Conservation (phyloP, 371 early-diverging fungal genomes). For the Choanephora cucurbitarum region DNA sequence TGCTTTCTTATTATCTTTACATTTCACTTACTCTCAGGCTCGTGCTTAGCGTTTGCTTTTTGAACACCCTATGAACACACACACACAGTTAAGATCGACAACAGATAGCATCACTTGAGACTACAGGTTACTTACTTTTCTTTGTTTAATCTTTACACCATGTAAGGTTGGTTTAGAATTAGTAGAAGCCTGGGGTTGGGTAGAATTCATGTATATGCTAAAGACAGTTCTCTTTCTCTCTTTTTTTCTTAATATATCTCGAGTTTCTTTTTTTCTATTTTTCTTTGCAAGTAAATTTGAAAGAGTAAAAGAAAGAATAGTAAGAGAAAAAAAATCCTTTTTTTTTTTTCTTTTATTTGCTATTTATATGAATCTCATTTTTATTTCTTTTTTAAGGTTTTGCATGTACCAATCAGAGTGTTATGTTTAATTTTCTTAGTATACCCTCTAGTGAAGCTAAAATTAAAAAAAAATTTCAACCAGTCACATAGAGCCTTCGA, state of each 20-base stretch:
- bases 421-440: too few species aligned
- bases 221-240: conserved; percentile 25
- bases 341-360: too few species aligned
- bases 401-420: neutral
- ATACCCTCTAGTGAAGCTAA: too few species aligned
- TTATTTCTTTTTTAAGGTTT: neutral
- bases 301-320: neutral
- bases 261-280: neutral
- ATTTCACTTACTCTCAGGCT: conserved; percentile 68
- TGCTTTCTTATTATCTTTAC: neutral
- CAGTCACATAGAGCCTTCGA: too few species aligned
- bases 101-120: neutral
- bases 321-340: neutral
- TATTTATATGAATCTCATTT: too few species aligned
- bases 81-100: conserved; percentile 3
- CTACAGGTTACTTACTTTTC: conserved; percentile 68
- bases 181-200: conserved; percentile 57
- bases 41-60: conserved; percentile 85
- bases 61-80: conserved; percentile 67
- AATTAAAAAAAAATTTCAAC: too few species aligned
- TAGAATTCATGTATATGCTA: conserved; percentile 56
- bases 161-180: conserved; percentile 71
- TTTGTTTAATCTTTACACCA: conserved; percentile 83
- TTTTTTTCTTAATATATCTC: conserved; percentile 7
- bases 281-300: conserved; percentile 1